Evolutionary conservation across 2,329 filamentous ascomycete genomes (phyloP), one percentile per base, ranked within the genome.

Genomic region (Trichothecium roseum): DNA sequence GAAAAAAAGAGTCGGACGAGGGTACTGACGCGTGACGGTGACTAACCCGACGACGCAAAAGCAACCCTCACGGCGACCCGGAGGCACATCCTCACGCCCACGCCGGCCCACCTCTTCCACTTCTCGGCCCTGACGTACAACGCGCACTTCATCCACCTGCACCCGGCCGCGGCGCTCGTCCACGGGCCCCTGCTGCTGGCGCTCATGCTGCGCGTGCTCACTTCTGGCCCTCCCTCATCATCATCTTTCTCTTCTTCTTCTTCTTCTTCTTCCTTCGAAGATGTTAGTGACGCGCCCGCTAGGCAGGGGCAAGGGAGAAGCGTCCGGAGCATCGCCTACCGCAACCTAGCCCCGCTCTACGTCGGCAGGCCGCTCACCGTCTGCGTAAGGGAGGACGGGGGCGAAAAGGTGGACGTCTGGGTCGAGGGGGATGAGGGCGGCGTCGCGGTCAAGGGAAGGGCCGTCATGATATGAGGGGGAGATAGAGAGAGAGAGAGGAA

Each of bases 101-200:
- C 79, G 3, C 66, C 73, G 3, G 64, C 72, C 4, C 72, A 95
- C 4, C 75, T 98, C 36, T 94, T 94, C 62, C 78, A 88, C 39
- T 96, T 89, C 65, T 91, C 83, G 15, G 87, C 87, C 0, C 72
- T 98, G 24, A 89, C 84, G 3, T 88, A 86, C 65, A 98, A 98
- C 57, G 85, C 86, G 2, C 91, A 98, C 58, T 68, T 72, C 13
- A 95, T 98, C 46, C 91, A 98, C 59, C 68, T 94, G 16, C 84
- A 95, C 55, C 79, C 93, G 53, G 69, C 69, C 5, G 73, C 78
- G 40, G 64, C 86, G 18, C 69, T 96, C 13, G 84, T 96, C 37
- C 91, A 96, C 50, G 91, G 91, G 0, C 89, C 91, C 1, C 63
- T 98, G 36, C 78, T 76, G 2, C 68, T 93, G 28, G 79, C 81